Percentiles rank a stretch among this genome's conserved stretches.
Evolutionary conservation across 164 flowering plant species (phyloP).

Genomic region (Stephania japonica): DNA sequence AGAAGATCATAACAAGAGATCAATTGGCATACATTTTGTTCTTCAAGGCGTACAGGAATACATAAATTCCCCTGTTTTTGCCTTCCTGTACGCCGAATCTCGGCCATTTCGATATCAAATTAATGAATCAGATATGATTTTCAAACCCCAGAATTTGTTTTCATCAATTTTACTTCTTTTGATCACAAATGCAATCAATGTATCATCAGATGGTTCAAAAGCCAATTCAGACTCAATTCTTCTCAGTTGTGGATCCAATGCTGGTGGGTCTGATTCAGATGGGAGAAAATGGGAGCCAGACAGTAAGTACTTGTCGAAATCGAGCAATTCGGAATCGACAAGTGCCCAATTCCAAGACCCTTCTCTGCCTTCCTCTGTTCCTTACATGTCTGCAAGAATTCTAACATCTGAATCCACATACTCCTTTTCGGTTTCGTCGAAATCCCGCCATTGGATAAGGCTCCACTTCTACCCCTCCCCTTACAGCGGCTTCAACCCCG

Average conservation of each 20-base stretch:
- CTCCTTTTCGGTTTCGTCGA: slow-evolving; percentile 26
- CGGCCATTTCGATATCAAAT: too few species aligned
- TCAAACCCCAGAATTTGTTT: too few species aligned
- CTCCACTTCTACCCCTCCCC: slow-evolving; percentile 73
- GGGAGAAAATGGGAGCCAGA: slow-evolving; percentile 51
- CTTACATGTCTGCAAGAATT: slow-evolving; percentile 63
- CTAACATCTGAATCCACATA: slow-evolving; percentile 40
- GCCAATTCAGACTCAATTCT: slow-evolving; percentile 19
- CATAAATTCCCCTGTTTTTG: too few species aligned
- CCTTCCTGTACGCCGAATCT: too few species aligned
- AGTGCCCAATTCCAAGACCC: slow-evolving; percentile 49
- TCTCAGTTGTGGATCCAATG: slow-evolving; percentile 39
- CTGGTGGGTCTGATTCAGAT: slow-evolving; percentile 32
- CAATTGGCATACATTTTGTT: too few species aligned
- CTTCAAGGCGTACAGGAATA: too few species aligned
- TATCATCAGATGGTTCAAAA: slow-evolving; percentile 3
- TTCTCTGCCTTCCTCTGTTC: slow-evolving; percentile 53
- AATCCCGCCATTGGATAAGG: slow-evolving; percentile 36
- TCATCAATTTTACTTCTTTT: too few species aligned
- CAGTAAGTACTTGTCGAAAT: slow-evolving; percentile 26
- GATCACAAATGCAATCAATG: not conserved
- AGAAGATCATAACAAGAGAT: too few species aligned
- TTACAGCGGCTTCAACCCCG: slow-evolving; percentile 31
- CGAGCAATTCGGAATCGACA: slow-evolving; percentile 20
- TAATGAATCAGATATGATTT: too few species aligned